These are phyloP conservation scores for Talaromyces atroroseus DNA, from an alignment of 2,329 filamentous ascomycete genomes.

Conservation along the genomic window DNA sequence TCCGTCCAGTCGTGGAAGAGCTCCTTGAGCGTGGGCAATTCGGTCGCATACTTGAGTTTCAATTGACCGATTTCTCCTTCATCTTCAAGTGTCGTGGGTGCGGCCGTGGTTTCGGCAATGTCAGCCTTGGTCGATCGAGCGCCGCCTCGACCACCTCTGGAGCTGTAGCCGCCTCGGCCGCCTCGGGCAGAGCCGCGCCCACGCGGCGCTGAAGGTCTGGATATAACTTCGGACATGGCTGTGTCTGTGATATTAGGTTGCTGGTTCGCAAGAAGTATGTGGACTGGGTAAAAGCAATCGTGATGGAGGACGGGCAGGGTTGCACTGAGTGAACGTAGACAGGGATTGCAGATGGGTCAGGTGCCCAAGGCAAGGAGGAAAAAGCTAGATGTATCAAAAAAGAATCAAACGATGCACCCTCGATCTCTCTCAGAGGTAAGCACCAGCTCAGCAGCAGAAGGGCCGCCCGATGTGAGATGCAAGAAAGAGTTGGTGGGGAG, in stretches of 20 bases:
- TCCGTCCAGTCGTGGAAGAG: conserved; percentile 95
- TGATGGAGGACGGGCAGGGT: conserved; percentile 24
- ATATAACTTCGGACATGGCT: conserved; percentile 89
- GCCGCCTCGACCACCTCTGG: conserved; percentile 64
- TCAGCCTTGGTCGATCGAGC: conserved; percentile 67
- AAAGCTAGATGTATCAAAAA: conserved; percentile 25
- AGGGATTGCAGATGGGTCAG: conserved; percentile 14
- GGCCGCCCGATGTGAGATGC: conserved; percentile 24
- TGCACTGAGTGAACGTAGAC: conserved; percentile 11
- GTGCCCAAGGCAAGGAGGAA: conserved; percentile 24
- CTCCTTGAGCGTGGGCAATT: conserved; percentile 78
- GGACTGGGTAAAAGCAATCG: conserved; percentile 21
- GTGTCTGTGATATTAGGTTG: conserved; percentile 22
- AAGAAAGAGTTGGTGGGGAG: conserved; percentile 11
- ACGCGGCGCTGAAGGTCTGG: conserved; percentile 73
- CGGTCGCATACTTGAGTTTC: conserved; percentile 79
- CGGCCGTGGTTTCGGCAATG: conserved; percentile 57
- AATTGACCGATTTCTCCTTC: conserved; percentile 87
- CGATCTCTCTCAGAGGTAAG: conserved; percentile 34
- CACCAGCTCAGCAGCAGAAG: conserved; percentile 31
- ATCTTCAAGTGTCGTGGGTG: conserved; percentile 62
- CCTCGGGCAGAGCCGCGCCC: conserved; percentile 87
- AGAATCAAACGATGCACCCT: conserved; percentile 32
- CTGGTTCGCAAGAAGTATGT: conserved; percentile 19
- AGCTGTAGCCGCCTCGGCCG: conserved; percentile 69